phyloP scores from a whole-genome alignment of 2,329 filamentous ascomycete species.

The Monosporascus sp. region DNA sequence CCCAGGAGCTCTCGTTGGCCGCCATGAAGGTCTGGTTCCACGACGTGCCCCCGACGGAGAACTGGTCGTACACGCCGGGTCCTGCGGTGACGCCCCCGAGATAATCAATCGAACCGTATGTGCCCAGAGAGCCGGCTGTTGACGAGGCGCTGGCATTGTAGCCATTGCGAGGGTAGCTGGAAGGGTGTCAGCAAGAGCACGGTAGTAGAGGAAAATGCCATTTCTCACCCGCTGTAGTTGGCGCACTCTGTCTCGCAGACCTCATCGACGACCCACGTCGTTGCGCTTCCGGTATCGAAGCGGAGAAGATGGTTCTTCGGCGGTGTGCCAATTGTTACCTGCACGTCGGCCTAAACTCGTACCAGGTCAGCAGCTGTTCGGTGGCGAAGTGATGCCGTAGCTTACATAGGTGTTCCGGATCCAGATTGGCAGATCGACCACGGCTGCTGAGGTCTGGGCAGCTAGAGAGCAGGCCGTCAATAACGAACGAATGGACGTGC shows the following conservation, averaged over 20 bases:
- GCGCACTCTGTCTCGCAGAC: constrained; percentile 21
- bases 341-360: constrained; percentile 4
- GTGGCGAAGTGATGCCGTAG: too few relatives aligned
- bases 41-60: constrained; percentile 9
- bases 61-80: constrained; percentile 21
- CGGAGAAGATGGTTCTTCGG: constrained; percentile 20
- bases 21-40: constrained; percentile 28
- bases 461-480: too few relatives aligned
- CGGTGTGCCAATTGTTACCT: constrained; percentile 24
- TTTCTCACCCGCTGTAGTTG: constrained; percentile 17
- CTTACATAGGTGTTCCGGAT: constrained; percentile 10
- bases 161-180: constrained; percentile 20
- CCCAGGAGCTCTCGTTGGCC: constrained; percentile 25
- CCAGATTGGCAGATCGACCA: constrained; percentile 8
- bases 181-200: not conserved
- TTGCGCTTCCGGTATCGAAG: constrained; percentile 32
- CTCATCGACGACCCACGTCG: constrained; percentile 28
- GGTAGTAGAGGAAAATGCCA: not conserved
- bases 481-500: too few relatives aligned
- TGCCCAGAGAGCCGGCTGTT: constrained; percentile 16
- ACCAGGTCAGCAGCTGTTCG: not conserved
- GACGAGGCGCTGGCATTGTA: constrained; percentile 24
- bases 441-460: constrained; percentile 2
- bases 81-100: constrained; percentile 26
- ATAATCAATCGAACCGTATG: constrained; percentile 21